These are phyloP conservation scores for Thermothelomyces thermophilus DNA, from an alignment of 2,329 filamentous ascomycete species.

Conservation along the genomic window DNA sequence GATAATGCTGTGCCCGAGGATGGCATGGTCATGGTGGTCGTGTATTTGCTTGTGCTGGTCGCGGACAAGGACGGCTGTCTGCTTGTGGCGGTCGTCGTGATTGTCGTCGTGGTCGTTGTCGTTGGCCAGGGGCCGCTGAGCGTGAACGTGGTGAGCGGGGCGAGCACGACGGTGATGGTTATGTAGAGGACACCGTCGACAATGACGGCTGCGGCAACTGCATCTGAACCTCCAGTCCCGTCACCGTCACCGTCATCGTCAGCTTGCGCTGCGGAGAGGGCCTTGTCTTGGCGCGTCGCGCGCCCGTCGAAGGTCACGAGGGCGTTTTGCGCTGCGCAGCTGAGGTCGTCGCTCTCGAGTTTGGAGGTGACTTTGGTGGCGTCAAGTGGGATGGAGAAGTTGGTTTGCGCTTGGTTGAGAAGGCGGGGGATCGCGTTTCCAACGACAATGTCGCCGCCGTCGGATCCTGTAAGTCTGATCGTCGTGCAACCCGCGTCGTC, in stretches of 20 bases:
- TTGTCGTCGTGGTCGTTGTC: constrained; percentile 12
- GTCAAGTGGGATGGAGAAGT: constrained; percentile 72
- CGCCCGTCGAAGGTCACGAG: constrained; percentile 74
- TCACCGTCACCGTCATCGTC: neutral
- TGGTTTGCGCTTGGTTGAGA: constrained; percentile 54
- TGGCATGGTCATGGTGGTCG: constrained; percentile 22
- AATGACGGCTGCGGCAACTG: constrained; percentile 17
- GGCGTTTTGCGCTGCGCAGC: constrained; percentile 79
- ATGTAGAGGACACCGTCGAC: constrained; percentile 25
- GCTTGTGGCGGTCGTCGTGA: constrained; percentile 23
- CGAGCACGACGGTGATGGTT: constrained; percentile 31
- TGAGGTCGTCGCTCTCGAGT: constrained; percentile 68
- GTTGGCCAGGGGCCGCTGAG: constrained; percentile 25
- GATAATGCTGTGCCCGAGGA: constrained; percentile 22
- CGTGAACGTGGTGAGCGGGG: constrained; percentile 30
- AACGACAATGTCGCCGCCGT: constrained; percentile 68
- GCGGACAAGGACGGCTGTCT: constrained; percentile 20
- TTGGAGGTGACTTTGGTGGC: constrained; percentile 63
- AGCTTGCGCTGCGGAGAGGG: neutral
- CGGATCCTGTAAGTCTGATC: constrained; percentile 38
- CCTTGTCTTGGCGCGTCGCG: constrained; percentile 31
- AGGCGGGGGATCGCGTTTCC: constrained; percentile 73
- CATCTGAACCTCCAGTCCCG: neutral
- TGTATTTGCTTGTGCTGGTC: constrained; percentile 26
- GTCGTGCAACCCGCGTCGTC: constrained; percentile 48